Evolutionary conservation across 352 stramenopile species (phyloP).

Genomic region (Globisporangium perplexum): DNA sequence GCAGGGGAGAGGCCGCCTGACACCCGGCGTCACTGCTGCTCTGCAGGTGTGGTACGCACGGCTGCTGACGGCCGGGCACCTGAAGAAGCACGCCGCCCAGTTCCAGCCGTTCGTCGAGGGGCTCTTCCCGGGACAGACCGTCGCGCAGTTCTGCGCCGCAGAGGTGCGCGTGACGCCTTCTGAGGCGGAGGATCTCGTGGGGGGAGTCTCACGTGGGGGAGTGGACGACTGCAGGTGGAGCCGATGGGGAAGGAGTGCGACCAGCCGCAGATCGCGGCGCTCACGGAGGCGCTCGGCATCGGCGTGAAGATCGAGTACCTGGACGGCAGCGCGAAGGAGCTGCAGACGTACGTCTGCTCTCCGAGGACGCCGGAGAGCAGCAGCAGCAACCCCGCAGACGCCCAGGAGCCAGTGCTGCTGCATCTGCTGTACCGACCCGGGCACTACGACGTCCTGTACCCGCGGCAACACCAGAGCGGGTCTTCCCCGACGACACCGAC

Average conservation of each 20-base stretch:
- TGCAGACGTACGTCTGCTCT: conserved; percentile 65
- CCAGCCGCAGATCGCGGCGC: conserved; percentile 89
- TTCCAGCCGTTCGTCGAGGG: conserved; percentile 91
- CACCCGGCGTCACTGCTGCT: too few species aligned
- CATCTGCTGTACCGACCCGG: conserved; percentile 91
- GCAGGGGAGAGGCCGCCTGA: too few species aligned
- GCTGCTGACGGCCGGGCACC: conserved; percentile 71
- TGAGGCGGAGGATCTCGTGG: not conserved
- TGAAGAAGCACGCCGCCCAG: conserved; percentile 84
- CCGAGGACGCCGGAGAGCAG: conserved; percentile 2
- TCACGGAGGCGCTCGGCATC: conserved; percentile 89
- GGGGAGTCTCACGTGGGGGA: not conserved
- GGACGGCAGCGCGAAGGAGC: conserved; percentile 66
- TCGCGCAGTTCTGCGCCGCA: conserved; percentile 81
- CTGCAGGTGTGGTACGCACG: conserved; percentile 82
- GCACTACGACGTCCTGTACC: conserved; percentile 95
- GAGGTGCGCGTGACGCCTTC: conserved; percentile 29
- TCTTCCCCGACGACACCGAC: not conserved
- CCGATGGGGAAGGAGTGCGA: conserved; percentile 93
- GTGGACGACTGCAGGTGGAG: conserved; percentile 72
- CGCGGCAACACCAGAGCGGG: conserved; percentile 13
- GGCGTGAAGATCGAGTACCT: conserved; percentile 92
- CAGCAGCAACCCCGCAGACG: conserved; percentile 2
- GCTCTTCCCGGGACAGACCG: conserved; percentile 63
- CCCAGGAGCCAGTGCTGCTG: conserved; percentile 32